phyloP scores from a whole-genome alignment of 352 stramenopile species.

The Phytophthora syringae region DNA sequence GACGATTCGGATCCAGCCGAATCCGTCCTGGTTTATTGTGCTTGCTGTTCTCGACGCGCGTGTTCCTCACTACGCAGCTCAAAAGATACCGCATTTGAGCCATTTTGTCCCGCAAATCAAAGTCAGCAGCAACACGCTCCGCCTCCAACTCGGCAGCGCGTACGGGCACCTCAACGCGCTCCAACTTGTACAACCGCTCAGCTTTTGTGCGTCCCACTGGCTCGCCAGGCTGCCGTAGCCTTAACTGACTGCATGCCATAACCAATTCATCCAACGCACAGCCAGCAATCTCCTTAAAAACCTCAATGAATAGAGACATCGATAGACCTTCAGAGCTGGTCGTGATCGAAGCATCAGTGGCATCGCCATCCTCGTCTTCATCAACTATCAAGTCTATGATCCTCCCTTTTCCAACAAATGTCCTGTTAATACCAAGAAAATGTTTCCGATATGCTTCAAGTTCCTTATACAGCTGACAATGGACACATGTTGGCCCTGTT shows the following conservation, averaged over 20 bases:
- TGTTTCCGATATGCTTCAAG: conserved; percentile 63
- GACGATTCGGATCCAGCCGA: not conserved
- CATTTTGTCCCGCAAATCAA: conserved; percentile 56
- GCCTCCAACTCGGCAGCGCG: conserved; percentile 48
- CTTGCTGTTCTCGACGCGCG: conserved; percentile 1
- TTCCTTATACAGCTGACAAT: conserved; percentile 76
- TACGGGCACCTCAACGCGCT: conserved; percentile 47
- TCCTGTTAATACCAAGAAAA: conserved; percentile 58
- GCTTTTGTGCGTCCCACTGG: conserved; percentile 31
- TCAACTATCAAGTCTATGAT: conserved; percentile 24
- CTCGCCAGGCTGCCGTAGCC: conserved; percentile 54
- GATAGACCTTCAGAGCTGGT: conserved; percentile 8
- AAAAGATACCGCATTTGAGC: conserved; percentile 69
- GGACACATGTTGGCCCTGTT: conserved; percentile 60
- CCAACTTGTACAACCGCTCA: conserved; percentile 69
- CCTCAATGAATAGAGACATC: conserved; percentile 54
- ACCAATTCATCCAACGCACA: conserved; percentile 71
- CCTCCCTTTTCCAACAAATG: conserved; percentile 14
- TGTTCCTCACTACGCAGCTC: conserved; percentile 46
- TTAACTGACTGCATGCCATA: conserved; percentile 80
- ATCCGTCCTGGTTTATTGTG: not conserved
- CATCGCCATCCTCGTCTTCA: conserved; percentile 20
- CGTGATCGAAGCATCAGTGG: not conserved
- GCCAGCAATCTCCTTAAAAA: conserved; percentile 64
- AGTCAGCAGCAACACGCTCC: conserved; percentile 49